Conservation (phyloP, 495 filamentous ascomycete genomes). For the Penicillium cinerascens region DNA sequence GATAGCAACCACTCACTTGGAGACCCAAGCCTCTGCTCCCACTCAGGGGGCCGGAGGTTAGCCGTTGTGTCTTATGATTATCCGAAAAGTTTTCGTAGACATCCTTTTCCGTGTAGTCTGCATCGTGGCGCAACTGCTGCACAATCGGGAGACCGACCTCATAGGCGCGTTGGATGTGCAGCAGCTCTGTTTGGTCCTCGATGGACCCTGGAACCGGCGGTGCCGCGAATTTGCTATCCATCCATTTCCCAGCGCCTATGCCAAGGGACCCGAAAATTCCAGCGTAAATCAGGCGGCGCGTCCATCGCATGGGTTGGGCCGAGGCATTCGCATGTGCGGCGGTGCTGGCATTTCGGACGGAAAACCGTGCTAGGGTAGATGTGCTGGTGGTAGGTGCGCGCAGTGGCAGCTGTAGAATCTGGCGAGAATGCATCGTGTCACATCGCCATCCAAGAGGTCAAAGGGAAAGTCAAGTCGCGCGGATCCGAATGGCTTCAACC, state of each 20-base stretch:
- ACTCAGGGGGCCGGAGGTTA: constrained; percentile 40
- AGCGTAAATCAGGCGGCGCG: constrained; percentile 36
- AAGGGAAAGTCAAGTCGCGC: neutral
- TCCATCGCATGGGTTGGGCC: constrained; percentile 31
- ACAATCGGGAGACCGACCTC: constrained; percentile 51
- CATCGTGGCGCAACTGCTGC: constrained; percentile 47
- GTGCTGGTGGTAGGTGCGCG: constrained; percentile 7
- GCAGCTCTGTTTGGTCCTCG: constrained; percentile 25
- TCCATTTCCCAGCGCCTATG: constrained; percentile 21
- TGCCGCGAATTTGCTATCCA: constrained; percentile 25
- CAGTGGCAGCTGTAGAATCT: constrained; percentile 23
- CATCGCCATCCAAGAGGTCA: constrained; percentile 9
- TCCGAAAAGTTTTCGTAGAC: constrained; percentile 52
- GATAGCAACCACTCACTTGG: constrained; percentile 34
- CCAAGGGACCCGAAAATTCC: constrained; percentile 37
- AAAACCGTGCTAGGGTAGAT: neutral
- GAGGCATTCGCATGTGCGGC: constrained; percentile 13
- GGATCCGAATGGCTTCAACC: neutral
- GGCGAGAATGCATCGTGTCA: constrained; percentile 33
- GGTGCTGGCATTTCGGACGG: constrained; percentile 26
- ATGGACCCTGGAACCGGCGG: constrained; percentile 32
- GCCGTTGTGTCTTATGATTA: constrained; percentile 31
- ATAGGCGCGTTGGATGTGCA: constrained; percentile 23
- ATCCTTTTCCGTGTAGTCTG: constrained; percentile 49
- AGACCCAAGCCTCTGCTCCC: constrained; percentile 39